These are phyloP conservation scores for Nadsonia fulvescens DNA, from an alignment of 805 yeast species.

Conservation along the genomic window DNA sequence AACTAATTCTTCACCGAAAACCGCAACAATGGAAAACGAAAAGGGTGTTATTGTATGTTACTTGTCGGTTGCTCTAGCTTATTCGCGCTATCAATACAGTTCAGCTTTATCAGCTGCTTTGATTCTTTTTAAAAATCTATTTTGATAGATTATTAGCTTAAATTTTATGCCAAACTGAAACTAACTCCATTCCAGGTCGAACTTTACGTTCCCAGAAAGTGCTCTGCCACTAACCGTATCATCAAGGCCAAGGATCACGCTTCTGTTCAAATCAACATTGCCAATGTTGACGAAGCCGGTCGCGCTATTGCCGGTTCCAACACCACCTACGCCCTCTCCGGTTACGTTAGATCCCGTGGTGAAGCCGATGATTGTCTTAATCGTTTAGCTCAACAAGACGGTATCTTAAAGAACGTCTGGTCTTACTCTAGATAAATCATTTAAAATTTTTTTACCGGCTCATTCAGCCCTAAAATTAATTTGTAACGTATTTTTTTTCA, in stretches of 20 bases:
- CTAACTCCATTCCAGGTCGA: constrained; percentile 51
- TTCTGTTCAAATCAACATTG: constrained; percentile 96
- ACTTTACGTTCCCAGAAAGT: constrained; percentile 99
- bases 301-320: constrained; percentile 78
- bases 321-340: constrained; percentile 92
- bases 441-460: no score
- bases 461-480: no score
- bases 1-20: no score
- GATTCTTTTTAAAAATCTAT: constrained; percentile 1
- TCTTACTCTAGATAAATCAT: constrained; percentile 22
- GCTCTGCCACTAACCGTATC: constrained; percentile 99
- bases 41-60: constrained; percentile 88
- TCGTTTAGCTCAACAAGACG: constrained; percentile 98
- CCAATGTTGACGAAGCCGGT: constrained; percentile 93
- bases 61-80: constrained; percentile 1
- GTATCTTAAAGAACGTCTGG: constrained; percentile 68
- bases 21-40: constrained; percentile 99
- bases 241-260: constrained; percentile 99
- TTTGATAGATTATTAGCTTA: constrained; percentile 5
- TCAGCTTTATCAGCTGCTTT: background rate
- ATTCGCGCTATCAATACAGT: constrained; percentile 1
- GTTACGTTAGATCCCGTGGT: constrained; percentile 97
- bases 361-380: constrained; percentile 98
- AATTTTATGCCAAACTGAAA: constrained; percentile 6
- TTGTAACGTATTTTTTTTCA: no score